Conservation (phyloP, 768 basidiomycete genomes). For the Gymnopilus junonius region DNA sequence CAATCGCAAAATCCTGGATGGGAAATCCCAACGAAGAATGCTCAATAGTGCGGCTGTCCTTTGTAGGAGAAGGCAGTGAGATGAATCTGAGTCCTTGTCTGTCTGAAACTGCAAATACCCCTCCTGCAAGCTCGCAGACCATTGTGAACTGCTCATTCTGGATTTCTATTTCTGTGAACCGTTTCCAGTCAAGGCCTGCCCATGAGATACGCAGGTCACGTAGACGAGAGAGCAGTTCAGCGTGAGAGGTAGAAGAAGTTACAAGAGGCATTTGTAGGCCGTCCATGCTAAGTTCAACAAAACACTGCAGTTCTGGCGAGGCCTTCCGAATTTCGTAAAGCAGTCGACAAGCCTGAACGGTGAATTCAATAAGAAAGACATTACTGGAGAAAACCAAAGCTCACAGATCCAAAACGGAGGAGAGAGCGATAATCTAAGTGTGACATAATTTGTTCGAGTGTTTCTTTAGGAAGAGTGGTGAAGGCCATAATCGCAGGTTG, state of each 20-base stretch:
- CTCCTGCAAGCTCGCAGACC: conserved; percentile 10
- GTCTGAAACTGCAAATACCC: conserved; percentile 1
- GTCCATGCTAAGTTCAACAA: background rate
- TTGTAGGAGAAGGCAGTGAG: background rate
- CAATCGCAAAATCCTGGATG: conserved; percentile 8
- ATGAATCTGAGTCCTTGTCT: background rate
- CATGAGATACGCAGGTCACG: background rate
- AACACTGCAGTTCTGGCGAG: background rate
- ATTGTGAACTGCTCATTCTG: background rate
- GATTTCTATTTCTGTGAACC: background rate
- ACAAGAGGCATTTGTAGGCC: background rate
- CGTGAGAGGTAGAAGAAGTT: background rate
- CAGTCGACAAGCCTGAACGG: background rate
- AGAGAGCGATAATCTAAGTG: background rate
- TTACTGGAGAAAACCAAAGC: background rate
- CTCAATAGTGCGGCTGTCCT: background rate
- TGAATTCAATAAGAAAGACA: no score
- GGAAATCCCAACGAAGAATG: background rate
- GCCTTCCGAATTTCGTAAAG: background rate
- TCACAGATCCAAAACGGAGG: background rate
- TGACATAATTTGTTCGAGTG: background rate
- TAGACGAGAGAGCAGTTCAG: background rate
- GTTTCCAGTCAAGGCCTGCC: conserved; percentile 3
- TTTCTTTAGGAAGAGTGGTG: background rate
- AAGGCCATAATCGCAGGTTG: background rate